Base-by-base conservation (phyloP, 306 rosid genomes). In the Fragaria ananassa region DNA sequence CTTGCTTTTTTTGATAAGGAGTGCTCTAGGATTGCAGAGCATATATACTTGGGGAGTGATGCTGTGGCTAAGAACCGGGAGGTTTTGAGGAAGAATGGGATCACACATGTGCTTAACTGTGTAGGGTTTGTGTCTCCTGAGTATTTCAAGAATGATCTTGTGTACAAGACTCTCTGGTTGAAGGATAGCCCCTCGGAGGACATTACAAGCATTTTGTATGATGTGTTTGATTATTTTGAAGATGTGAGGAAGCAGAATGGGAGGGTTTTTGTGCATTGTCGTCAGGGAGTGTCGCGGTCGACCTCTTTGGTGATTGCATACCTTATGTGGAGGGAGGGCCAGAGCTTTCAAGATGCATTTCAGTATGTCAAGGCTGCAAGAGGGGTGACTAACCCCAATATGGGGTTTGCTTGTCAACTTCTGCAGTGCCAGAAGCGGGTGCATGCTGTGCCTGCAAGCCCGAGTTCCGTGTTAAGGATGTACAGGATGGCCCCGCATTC, bases 81-180 rank as follows among this genome's bases (percentile, higher is more conserved):
- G 66, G 79, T 92, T 76, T 72, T 92, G 80, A 87, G 90, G 81
- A 79, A 85, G 71, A 86, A 95, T 51, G 88, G 88, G 68, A 92
- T 95, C 80, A 92, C 98, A 8, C 96, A 92, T 76, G 97, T 95
- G 75, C 89, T 95, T 34, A 95, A 95, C 21, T 95, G 97, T 51
- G 98, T 92, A 37, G 98, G 98, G 57, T 95, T 95, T 81, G 96
- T 95, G 25, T 95, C 90, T 76, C 97, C 97, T 1, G 98, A 95
- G 87, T 95, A 92, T 78, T 95, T 95, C 87, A 92, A 87, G 78
- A 79, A 83, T 29, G 92, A 95, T 25, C 90, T 95, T 71, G 97
- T 86, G 58, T 95, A 95, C 72, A 95, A 92, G 78, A 92, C 98
- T 1, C 98, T 95, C 1, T 95, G 98, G 98, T 77, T 95, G 81